phyloP scores from a whole-genome alignment of 1,284 basidiomycete species.

The Malassezia brasiliensis region DNA sequence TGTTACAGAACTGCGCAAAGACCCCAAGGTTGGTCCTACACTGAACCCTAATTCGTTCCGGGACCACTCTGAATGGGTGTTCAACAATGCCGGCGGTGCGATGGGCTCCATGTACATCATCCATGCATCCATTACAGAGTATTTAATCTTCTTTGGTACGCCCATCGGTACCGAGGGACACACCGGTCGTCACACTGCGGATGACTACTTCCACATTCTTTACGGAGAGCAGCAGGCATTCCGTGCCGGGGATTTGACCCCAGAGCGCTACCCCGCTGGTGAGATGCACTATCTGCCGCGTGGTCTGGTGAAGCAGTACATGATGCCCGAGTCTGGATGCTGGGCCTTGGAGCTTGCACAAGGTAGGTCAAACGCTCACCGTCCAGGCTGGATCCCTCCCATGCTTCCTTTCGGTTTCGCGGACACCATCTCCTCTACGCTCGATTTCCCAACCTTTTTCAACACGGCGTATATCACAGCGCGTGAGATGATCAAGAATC shows the following conservation, averaged over 20 bases:
- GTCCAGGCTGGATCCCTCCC: conserved; percentile 50
- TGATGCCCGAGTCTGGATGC: conserved; percentile 79
- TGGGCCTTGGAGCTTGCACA: conserved; percentile 90
- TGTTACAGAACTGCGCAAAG: conserved; percentile 24
- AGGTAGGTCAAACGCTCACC: conserved; percentile 53
- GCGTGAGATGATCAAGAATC: conserved; percentile 42
- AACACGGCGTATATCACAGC: conserved; percentile 68
- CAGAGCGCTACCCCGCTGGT: conserved; percentile 64
- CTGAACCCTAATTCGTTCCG: conserved; percentile 36
- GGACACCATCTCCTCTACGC: conserved; percentile 74
- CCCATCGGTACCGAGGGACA: conserved; percentile 95
- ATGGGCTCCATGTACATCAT: conserved; percentile 97
- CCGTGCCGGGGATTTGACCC: conserved; percentile 60
- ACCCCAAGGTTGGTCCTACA: conserved; percentile 31
- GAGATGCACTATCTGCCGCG: conserved; percentile 72
- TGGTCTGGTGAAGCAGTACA: conserved; percentile 86
- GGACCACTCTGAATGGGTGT: conserved; percentile 70
- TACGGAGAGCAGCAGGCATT: conserved; percentile 88
- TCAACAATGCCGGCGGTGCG: conserved; percentile 94
- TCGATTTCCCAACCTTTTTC: conserved; percentile 75
- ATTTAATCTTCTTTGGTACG: conserved; percentile 76
- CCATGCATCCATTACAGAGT: conserved; percentile 78
- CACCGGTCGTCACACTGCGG: conserved; percentile 82
- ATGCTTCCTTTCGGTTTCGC: conserved; percentile 74
- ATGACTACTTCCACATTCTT: conserved; percentile 95